Evolutionary conservation across 2,329 filamentous ascomycete genomes (phyloP).

Genomic region (Paraconiothyrium sp.): DNA sequence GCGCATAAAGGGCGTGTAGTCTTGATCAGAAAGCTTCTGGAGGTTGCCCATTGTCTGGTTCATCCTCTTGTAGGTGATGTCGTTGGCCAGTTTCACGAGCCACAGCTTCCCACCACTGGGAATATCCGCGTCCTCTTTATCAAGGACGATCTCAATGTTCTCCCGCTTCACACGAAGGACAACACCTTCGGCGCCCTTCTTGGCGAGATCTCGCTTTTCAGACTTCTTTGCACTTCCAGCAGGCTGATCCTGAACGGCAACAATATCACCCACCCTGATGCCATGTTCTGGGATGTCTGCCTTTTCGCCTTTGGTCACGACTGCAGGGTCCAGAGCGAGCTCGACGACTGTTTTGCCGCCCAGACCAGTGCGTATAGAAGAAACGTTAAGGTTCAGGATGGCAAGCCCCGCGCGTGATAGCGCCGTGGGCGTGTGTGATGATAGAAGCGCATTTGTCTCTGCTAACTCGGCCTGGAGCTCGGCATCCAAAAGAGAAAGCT

Average conservation of each 20-base stretch:
- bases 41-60: slow-evolving; percentile 70
- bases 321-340: slow-evolving; percentile 76
- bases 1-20: slow-evolving; percentile 67
- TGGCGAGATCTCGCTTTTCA: slow-evolving; percentile 75
- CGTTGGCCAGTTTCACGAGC: slow-evolving; percentile 73
- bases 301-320: slow-evolving; percentile 56
- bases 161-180: slow-evolving; percentile 70
- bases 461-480: slow-evolving; percentile 78
- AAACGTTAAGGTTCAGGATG: slow-evolving; percentile 77
- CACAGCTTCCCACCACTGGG: slow-evolving; percentile 66
- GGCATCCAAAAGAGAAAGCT: slow-evolving; percentile 73
- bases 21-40: slow-evolving; percentile 63
- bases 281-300: slow-evolving; percentile 77
- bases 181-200: slow-evolving; percentile 74
- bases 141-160: slow-evolving; percentile 72
- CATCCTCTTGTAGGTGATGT: slow-evolving; percentile 72
- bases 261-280: slow-evolving; percentile 79
- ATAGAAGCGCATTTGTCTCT: slow-evolving; percentile 74
- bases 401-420: slow-evolving; percentile 82
- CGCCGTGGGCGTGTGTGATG: slow-evolving; percentile 71
- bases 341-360: slow-evolving; percentile 92
- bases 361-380: slow-evolving; percentile 83
- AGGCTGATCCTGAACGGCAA: slow-evolving; percentile 78
- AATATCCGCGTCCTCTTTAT: slow-evolving; percentile 68
- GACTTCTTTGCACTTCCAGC: slow-evolving; percentile 75